A percentile compares a stretch with the other conserved stretches of the same genome.
phyloP scores from a whole-genome alignment of 345 rosid species.

The Durio zibethinus region DNA sequence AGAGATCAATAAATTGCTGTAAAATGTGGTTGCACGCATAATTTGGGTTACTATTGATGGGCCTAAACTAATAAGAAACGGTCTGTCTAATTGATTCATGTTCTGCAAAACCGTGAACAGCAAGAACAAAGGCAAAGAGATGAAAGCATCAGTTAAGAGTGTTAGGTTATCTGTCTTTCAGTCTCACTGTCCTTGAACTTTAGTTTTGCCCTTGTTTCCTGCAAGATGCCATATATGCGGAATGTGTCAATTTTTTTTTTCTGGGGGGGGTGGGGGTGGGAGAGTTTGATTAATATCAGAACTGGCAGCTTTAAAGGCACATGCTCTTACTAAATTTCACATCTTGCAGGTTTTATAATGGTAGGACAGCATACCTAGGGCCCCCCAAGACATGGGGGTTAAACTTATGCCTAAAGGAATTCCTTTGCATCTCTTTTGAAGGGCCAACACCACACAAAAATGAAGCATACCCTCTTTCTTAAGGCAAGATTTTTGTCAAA shows the following conservation, averaged over 20 bases:
- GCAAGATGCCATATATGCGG: conserved; percentile 6
- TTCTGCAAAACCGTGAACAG: background rate
- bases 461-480: background rate
- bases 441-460: background rate
- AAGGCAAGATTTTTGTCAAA: background rate
- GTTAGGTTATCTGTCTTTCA: conserved; percentile 12
- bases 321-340: conserved; percentile 1
- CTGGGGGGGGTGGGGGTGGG: background rate
- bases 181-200: background rate
- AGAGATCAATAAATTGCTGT: background rate
- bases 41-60: conserved; percentile 7
- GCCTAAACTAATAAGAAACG: background rate
- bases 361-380: background rate
- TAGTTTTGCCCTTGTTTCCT: background rate
- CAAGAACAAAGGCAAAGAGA: background rate
- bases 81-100: background rate
- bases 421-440: background rate
- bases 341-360: background rate
- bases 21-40: background rate
- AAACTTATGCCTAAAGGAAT: background rate
- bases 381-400: background rate
- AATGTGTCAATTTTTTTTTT: background rate
- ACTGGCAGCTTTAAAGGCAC: conserved; percentile 15
- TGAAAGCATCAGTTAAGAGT: background rate
- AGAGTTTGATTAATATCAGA: background rate